Evolutionary conservation across 495 filamentous ascomycete species (phyloP).

Genomic region (Trichoderma erinaceum): DNA sequence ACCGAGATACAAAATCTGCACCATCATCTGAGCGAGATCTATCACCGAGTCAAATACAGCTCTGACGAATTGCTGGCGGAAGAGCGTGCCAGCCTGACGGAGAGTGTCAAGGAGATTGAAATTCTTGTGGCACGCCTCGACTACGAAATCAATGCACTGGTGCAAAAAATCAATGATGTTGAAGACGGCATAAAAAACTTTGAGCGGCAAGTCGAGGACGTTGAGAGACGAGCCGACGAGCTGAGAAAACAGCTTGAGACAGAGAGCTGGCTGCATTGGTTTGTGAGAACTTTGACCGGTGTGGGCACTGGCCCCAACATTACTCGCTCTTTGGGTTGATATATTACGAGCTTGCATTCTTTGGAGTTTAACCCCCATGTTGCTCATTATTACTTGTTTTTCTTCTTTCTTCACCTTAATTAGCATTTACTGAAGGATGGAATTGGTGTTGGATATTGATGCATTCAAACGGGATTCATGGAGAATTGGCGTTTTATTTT

Average conservation of each 20-base stretch:
- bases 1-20: slow-evolving; percentile 63
- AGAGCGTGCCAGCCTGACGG: slow-evolving; percentile 60
- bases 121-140: slow-evolving; percentile 80
- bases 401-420: background rate
- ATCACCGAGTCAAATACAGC: slow-evolving; percentile 55
- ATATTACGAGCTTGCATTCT: background rate
- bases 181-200: slow-evolving; percentile 79
- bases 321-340: slow-evolving; percentile 23
- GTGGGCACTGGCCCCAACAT: slow-evolving; percentile 54
- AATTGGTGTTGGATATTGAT: background rate
- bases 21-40: slow-evolving; percentile 58
- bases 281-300: slow-evolving; percentile 51
- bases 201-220: slow-evolving; percentile 67
- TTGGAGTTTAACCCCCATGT: background rate
- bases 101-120: slow-evolving; percentile 76
- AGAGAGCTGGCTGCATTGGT: slow-evolving; percentile 57
- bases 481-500: background rate
- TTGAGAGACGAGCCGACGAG: slow-evolving; percentile 68
- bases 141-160: slow-evolving; percentile 80
- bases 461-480: slow-evolving; percentile 4
- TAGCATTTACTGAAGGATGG: background rate
- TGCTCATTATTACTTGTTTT: background rate
- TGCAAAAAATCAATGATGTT: slow-evolving; percentile 79
- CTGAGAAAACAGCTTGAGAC: slow-evolving; percentile 60
- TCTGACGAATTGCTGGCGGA: slow-evolving; percentile 61